phyloP scores from a whole-genome alignment of 2,329 filamentous ascomycete genomes.

The Xylaria sp. region DNA sequence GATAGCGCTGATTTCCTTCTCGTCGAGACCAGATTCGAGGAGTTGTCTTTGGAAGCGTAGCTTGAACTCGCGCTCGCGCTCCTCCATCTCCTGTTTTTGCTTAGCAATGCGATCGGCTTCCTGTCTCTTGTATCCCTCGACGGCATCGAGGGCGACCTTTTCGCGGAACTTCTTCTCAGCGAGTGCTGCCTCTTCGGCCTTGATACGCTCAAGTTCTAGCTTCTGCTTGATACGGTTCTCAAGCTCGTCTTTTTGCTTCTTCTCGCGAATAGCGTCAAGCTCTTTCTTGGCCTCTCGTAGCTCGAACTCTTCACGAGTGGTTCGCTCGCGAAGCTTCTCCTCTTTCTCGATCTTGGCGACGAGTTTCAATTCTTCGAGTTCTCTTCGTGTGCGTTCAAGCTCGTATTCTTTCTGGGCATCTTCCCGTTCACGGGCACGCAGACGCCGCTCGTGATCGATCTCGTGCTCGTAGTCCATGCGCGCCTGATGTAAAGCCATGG shows the following conservation, averaged over 20 bases:
- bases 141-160: conserved; percentile 45
- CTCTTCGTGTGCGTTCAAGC: conserved; percentile 28
- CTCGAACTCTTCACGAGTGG: conserved; percentile 38
- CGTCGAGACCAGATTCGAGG: conserved; percentile 52
- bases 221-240: conserved; percentile 49
- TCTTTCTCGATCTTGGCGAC: conserved; percentile 38
- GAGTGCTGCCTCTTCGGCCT: conserved; percentile 41
- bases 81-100: conserved; percentile 42
- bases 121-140: conserved; percentile 48
- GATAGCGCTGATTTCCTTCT: conserved; percentile 54
- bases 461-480: conserved; percentile 32
- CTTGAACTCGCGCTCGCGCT: conserved; percentile 50
- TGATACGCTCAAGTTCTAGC: conserved; percentile 44
- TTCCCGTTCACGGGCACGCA: conserved; percentile 37
- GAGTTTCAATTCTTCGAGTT: conserved; percentile 43
- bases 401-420: conserved; percentile 38
- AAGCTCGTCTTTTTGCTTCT: conserved; percentile 45
- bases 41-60: conserved; percentile 53
- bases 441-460: conserved; percentile 26
- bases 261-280: conserved; percentile 34
- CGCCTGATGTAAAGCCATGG: conserved; percentile 30
- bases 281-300: conserved; percentile 32
- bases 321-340: conserved; percentile 37
- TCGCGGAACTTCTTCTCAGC: conserved; percentile 42
- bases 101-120: conserved; percentile 43